Percentiles rank a stretch among this genome's conserved stretches.
These are phyloP conservation scores for Dactylella cylindrospora DNA, from an alignment of 2,329 filamentous ascomycete species.

Conservation along the genomic window DNA sequence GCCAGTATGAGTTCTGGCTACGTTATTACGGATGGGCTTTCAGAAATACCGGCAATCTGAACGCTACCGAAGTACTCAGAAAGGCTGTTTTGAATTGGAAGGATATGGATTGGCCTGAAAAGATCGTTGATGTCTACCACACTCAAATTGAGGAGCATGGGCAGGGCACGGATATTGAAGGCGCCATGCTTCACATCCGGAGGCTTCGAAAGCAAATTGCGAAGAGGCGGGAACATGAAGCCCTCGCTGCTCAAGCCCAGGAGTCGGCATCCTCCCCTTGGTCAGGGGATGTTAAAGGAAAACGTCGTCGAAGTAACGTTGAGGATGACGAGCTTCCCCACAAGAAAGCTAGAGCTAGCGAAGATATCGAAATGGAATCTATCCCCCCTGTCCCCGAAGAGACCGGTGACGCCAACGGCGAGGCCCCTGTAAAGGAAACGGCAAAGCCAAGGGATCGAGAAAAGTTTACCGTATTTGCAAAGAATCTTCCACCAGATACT, in stretches of 20 bases:
- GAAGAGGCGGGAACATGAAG: slow-evolving; percentile 50
- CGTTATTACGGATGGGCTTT: slow-evolving; percentile 92
- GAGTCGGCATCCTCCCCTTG: not conserved
- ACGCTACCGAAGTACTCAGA: slow-evolving; percentile 70
- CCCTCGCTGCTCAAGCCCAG: slow-evolving; percentile 49
- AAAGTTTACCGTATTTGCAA: slow-evolving; percentile 80
- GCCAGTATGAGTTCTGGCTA: slow-evolving; percentile 91
- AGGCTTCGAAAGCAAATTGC: slow-evolving; percentile 61
- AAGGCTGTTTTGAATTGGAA: slow-evolving; percentile 64
- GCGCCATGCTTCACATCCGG: slow-evolving; percentile 71
- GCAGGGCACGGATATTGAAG: slow-evolving; percentile 70
- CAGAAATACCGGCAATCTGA: slow-evolving; percentile 59
- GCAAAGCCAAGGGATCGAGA: slow-evolving; percentile 66
- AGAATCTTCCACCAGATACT: slow-evolving; percentile 69
- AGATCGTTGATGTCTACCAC: slow-evolving; percentile 70
- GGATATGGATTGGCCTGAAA: slow-evolving; percentile 74
- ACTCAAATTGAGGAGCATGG: slow-evolving; percentile 90
- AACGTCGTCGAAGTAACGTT: slow-evolving; percentile 51
- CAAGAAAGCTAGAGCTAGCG: slow-evolving; percentile 67
- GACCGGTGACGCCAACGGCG: slow-evolving; percentile 49
- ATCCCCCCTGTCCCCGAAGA: slow-evolving; percentile 51
- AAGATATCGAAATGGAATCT: slow-evolving; percentile 48
- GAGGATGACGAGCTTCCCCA: slow-evolving; percentile 58
- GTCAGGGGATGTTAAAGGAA: slow-evolving; percentile 20
- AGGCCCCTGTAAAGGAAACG: slow-evolving; percentile 51